Base-by-base conservation (phyloP, 345 rosid species). In the Balakata baccata region DNA sequence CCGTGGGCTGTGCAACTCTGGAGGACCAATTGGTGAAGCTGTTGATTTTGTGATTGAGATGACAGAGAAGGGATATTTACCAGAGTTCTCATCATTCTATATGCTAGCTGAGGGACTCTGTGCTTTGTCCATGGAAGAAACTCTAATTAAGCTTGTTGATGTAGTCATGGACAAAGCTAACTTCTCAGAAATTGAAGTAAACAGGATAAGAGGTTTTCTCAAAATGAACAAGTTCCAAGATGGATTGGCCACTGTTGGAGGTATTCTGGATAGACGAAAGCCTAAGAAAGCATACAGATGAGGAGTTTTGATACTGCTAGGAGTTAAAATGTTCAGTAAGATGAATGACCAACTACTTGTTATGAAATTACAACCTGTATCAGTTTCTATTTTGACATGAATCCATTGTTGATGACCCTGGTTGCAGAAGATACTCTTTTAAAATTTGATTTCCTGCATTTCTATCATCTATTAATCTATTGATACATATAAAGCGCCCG, bases 51-150 rank as follows among this genome's bases (percentile, higher is more conserved):
- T 85, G 73, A 77, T 87, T 46, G 93, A 93, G 90, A 85, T 91
- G 93, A 75, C 77, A 16, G 88, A 85, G 81, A 85, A 78, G 67
- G 97, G 98, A 70, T 80, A 77, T 81, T 60, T 91, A 76, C 97
- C 93, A 0, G 95, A 93, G 83, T 89, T 88, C 66, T 80, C 92
- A 0, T 87, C 97, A 1, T 86, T 92, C 81, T 85, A 81, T 72
- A 85, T 84, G 97, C 86, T 94, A 79, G 95, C 97, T 17, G 97
- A 92, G 83, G 98, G 97, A 69, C 93, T 92, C 22, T 80, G 81
- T 69, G 62, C 93, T 70, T 81, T 90, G 70, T 75, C 89, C 11
- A 90, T 84, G 97, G 97, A 84, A 75, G 90, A 84, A 41, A 90
- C 91, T 11, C 76, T 94, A 58, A 72, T 82, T 13, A 87, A 85